A percentile compares a stretch with the other conserved stretches of the same genome.
Conservation (phyloP, 176 grass and related monocot species). For the maize (Zea mays) region Zm-B73-REFERENCE-NAM-5.0 NC_050102.1:148771001-148771500, state of each 20-base stretch:
- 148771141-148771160: no score
- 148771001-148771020: no score
- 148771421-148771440: not conserved
- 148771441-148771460: not conserved
- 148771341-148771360: not conserved
- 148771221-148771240: no score
- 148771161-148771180: no score
- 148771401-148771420: not conserved
- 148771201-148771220: no score
- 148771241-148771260: not conserved
- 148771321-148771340: not conserved
- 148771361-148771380: not conserved
- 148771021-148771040: no score
- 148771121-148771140: no score
- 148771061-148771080: no score
- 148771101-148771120: no score
- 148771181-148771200: no score
- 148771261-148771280: constrained; percentile 18
- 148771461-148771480: not conserved
- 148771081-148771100: no score
- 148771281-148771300: not conserved
- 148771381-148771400: not conserved
- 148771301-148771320: not conserved
- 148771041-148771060: no score
- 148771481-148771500: constrained; percentile 38